Evolutionary conservation across 1,284 basidiomycete genomes (phyloP).

Genomic region (Irpex sp.): DNA sequence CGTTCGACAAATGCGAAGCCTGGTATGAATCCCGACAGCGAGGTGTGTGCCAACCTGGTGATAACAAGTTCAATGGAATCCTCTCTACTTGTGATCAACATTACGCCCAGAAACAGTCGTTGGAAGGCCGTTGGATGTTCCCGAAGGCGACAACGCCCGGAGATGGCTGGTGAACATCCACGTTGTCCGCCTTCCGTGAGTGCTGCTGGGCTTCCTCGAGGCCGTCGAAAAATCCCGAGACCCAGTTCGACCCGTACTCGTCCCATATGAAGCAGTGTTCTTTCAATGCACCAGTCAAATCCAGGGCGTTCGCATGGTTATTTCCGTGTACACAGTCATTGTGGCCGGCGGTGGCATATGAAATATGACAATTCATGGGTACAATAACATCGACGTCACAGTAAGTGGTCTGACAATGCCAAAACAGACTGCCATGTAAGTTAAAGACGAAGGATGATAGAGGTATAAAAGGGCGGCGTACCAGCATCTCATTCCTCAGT

Average conservation of each 20-base stretch:
- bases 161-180: neutral
- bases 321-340: neutral
- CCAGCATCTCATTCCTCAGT: neutral
- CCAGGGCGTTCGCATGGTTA: too few species aligned
- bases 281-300: too few species aligned
- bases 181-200: neutral
- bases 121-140: neutral
- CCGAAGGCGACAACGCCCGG: neutral
- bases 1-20: neutral
- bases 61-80: neutral
- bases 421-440: neutral
- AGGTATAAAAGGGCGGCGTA: neutral
- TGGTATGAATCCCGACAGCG: neutral
- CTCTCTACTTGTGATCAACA: neutral
- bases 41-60: neutral
- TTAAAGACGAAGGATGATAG: neutral
- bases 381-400: neutral
- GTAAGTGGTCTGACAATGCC: neutral
- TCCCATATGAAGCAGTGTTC: neutral
- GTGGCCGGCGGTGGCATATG: neutral
- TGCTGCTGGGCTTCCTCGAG: neutral
- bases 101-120: neutral
- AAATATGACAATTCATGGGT: neutral
- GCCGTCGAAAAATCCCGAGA: neutral
- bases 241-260: neutral